These are phyloP conservation scores for Grosmannia clavigera DNA, from an alignment of 2,329 filamentous ascomycete species.

Conservation along the genomic window DNA sequence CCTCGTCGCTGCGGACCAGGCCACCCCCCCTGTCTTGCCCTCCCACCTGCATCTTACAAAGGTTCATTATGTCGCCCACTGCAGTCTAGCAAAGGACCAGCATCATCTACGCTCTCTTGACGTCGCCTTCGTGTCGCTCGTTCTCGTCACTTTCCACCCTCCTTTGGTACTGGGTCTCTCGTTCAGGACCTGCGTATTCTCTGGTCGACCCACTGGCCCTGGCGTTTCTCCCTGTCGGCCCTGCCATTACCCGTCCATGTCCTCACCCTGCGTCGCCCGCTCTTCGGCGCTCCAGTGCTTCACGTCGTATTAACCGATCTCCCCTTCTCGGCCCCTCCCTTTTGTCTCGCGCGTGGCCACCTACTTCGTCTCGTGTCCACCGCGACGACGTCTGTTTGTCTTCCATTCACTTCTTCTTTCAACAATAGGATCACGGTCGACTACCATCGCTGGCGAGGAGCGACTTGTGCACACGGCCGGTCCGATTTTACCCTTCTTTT, in stretches of 20 bases:
- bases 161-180: neutral
- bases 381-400: neutral
- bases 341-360: neutral
- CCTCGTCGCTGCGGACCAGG: neutral
- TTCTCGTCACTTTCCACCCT: neutral
- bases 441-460: conserved; percentile 6
- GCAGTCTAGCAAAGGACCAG: neutral
- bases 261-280: neutral
- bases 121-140: neutral
- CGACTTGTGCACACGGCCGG: conserved; percentile 5
- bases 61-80: neutral
- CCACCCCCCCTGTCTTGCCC: neutral
- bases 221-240: neutral
- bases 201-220: neutral
- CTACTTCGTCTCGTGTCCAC: neutral
- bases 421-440: conserved; percentile 4
- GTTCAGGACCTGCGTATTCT: neutral
- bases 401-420: neutral
- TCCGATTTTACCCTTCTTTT: neutral
- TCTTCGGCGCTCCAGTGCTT: neutral
- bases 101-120: neutral
- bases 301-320: neutral
- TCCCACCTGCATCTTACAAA: neutral
- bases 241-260: neutral
- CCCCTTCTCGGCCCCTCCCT: neutral